phyloP scores from a whole-genome alignment of 1,284 basidiomycete genomes.

The Rhodotorula sp. region DNA sequence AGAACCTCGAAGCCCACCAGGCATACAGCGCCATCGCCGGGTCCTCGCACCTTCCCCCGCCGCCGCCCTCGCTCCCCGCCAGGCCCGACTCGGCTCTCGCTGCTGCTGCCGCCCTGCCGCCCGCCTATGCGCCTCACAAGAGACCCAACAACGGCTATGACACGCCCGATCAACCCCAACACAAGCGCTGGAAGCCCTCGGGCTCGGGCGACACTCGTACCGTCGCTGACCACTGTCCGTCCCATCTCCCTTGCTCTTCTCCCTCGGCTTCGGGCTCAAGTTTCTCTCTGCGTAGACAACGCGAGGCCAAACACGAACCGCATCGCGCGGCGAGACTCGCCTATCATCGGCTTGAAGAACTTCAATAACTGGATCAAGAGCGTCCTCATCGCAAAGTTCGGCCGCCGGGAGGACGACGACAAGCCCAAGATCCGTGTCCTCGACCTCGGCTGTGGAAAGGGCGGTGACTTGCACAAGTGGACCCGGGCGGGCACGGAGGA shows the following conservation, averaged over 20 bases:
- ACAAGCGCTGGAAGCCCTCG: conserved; percentile 17
- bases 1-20: not conserved
- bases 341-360: conserved; percentile 92
- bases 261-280: not conserved
- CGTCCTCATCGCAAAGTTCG: conserved; percentile 83
- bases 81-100: conserved; percentile 3
- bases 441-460: conserved; percentile 97
- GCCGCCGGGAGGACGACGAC: conserved; percentile 51
- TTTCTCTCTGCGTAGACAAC: conserved; percentile 61
- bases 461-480: conserved; percentile 97
- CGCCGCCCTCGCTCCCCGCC: conserved; percentile 5
- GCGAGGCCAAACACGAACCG: conserved; percentile 86
- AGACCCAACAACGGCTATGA: not conserved
- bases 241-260: not conserved
- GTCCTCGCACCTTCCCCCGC: not conserved
- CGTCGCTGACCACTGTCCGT: conserved; percentile 40
- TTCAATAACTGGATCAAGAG: conserved; percentile 99
- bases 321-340: conserved; percentile 79
- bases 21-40: not conserved
- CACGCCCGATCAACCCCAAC: not conserved
- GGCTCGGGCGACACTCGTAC: conserved; percentile 18
- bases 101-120: not conserved
- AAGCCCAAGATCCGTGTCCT: conserved; percentile 68
- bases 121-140: not conserved
- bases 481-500: conserved; percentile 78